Percentiles rank a stretch among this genome's conserved stretches.
Conservation (phyloP, 352 stramenopile species). For the Achlya hypogyna region DNA sequence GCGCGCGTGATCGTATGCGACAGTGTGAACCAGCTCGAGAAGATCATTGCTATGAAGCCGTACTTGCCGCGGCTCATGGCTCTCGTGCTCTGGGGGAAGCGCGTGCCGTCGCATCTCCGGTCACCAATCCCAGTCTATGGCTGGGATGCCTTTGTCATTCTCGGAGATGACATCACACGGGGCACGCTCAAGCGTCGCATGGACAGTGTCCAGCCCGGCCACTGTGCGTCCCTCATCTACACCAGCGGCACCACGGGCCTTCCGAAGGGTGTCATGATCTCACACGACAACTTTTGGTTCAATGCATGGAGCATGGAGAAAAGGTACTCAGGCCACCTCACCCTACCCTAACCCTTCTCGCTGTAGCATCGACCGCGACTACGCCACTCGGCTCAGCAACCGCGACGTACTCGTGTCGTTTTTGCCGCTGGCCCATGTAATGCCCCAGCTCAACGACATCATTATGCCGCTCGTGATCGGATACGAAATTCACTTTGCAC, state of each 20-base stretch:
- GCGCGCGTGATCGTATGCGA: constrained; percentile 89
- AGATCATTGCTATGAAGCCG: constrained; percentile 84
- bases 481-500: constrained; percentile 79
- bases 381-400: constrained; percentile 50
- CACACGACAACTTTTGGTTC: constrained; percentile 83
- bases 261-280: constrained; percentile 95
- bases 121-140: constrained; percentile 62
- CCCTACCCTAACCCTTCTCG: constrained; percentile 35
- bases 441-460: constrained; percentile 85
- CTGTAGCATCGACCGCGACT: constrained; percentile 53
- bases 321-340: constrained; percentile 33
- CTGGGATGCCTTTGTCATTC: constrained; percentile 62
- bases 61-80: constrained; percentile 88
- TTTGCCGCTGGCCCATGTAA: constrained; percentile 84
- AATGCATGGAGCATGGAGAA: constrained; percentile 41
- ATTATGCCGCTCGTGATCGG: constrained; percentile 57
- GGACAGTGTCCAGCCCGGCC: constrained; percentile 61
- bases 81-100: constrained; percentile 89
- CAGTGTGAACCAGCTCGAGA: constrained; percentile 87
- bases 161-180: constrained; percentile 56
- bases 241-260: constrained; percentile 90
- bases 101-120: constrained; percentile 54
- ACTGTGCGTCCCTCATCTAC: constrained; percentile 90
- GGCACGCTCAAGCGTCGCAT: constrained; percentile 64
- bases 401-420: constrained; percentile 77